These are phyloP conservation scores for Gossypium turneri DNA, from an alignment of 345 rosid species.

Conservation along the genomic window DNA sequence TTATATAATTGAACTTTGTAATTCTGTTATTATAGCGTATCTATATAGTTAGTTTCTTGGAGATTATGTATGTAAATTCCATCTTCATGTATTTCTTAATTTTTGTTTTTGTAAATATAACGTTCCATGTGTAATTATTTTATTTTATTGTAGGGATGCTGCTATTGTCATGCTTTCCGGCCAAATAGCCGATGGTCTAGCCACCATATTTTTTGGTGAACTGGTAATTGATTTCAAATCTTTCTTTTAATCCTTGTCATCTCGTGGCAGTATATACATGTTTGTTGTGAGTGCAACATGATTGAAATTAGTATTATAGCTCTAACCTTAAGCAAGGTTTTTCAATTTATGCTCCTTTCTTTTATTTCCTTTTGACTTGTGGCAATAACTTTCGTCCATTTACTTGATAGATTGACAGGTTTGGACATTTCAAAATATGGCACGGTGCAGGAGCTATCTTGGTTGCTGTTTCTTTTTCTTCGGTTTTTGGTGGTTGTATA, in stretches of 20 bases:
- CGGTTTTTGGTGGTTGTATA: constrained; percentile 88
- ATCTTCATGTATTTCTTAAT: not conserved
- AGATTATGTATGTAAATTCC: not conserved
- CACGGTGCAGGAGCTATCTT: constrained; percentile 87
- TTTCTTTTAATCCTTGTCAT: not conserved
- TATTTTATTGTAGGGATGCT: constrained; percentile 59
- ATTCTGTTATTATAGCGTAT: not conserved
- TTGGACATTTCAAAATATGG: constrained; percentile 95
- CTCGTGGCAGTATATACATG: not conserved
- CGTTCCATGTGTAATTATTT: not conserved
- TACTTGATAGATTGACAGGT: constrained; percentile 79
- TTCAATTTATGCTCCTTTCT: not conserved
- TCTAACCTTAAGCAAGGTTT: not conserved
- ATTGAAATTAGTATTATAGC: not conserved
- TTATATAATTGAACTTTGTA: not conserved
- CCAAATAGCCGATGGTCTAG: constrained; percentile 90
- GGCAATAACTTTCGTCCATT: constrained; percentile 3
- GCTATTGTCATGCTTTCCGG: constrained; percentile 91
- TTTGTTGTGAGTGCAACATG: not conserved
- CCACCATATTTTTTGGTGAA: constrained; percentile 77
- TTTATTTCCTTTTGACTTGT: not conserved
- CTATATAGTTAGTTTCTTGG: not conserved
- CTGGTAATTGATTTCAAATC: constrained; percentile 44
- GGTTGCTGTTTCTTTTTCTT: constrained; percentile 90
- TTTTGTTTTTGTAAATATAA: not conserved